Evolutionary conservation across 1,284 basidiomycete genomes (phyloP).

Genomic region (Rhodotorula sp.): DNA sequence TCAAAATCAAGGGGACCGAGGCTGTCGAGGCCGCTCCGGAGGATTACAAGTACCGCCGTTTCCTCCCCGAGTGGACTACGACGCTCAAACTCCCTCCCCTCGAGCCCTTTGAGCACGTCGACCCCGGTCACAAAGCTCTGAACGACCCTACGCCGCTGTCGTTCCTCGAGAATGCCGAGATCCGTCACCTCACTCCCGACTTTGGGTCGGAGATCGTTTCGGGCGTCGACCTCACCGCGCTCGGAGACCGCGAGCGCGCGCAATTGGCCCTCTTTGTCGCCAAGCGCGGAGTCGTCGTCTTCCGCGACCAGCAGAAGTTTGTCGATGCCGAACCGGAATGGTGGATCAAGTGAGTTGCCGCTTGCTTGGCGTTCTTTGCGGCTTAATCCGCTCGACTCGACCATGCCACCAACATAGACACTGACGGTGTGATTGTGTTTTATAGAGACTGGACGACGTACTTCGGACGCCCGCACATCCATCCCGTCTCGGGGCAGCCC

Average conservation of each 20-base stretch:
- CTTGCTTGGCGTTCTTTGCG: not conserved
- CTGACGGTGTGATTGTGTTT: constrained; percentile 43
- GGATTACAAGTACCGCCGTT: constrained; percentile 62
- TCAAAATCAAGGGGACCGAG: not conserved
- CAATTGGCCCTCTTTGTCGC: constrained; percentile 80
- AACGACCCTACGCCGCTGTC: constrained; percentile 37
- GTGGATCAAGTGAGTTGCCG: constrained; percentile 53
- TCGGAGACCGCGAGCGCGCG: constrained; percentile 64
- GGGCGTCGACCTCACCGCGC: constrained; percentile 66
- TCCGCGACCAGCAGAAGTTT: constrained; percentile 65
- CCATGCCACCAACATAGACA: too few relatives aligned
- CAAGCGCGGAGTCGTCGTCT: constrained; percentile 64
- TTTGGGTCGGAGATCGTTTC: constrained; percentile 72
- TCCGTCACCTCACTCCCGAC: constrained; percentile 64
- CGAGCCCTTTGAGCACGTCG: constrained; percentile 68
- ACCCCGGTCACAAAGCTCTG: constrained; percentile 69
- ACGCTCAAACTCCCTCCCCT: constrained; percentile 64
- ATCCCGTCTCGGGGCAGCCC: constrained; percentile 75
- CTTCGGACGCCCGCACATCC: constrained; percentile 65
- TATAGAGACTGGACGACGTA: constrained; percentile 55
- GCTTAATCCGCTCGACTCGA: constrained; percentile 49
- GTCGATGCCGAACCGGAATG: constrained; percentile 68
- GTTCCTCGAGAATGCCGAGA: constrained; percentile 28
- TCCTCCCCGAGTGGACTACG: constrained; percentile 64
- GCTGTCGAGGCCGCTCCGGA: not conserved